Evolutionary conservation across 192 early-diverging fungal species (phyloP).

Genomic region (Diversispora eburnea): DNA sequence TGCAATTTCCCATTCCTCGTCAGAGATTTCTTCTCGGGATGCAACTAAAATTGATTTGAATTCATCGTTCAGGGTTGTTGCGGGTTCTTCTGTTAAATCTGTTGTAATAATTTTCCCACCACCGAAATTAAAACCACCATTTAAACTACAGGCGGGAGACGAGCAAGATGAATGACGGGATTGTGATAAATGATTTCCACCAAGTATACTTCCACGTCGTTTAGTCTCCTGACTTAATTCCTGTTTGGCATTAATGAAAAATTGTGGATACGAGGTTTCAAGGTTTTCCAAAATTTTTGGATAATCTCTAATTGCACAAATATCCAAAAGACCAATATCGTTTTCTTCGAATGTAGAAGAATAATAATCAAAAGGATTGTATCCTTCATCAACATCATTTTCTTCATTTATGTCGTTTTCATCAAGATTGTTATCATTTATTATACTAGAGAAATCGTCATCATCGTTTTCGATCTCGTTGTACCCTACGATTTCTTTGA

Average conservation of each 20-base stretch:
- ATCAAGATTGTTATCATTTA: conserved; percentile 26
- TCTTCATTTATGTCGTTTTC: conserved; percentile 1
- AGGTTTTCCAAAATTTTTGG: conserved; percentile 19
- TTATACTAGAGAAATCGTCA: background rate
- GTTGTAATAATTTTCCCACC: background rate
- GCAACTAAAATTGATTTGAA: conserved; percentile 28
- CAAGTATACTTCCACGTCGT: background rate
- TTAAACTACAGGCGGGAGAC: background rate
- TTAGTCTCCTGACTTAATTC: background rate
- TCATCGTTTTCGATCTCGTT: background rate
- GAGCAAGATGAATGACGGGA: background rate
- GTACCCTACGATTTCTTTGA: conserved; percentile 44
- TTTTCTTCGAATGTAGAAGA: background rate
- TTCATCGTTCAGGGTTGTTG: conserved; percentile 14
- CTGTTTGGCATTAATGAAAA: background rate
- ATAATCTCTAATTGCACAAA: conserved; percentile 31
- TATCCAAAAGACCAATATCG: conserved; percentile 26
- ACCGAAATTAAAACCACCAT: background rate
- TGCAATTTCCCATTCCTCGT: conserved; percentile 36
- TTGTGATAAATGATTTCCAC: background rate
- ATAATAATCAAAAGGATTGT: conserved; percentile 17
- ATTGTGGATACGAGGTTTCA: background rate
- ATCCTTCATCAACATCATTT: conserved; percentile 20
- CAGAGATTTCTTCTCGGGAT: conserved; percentile 21
- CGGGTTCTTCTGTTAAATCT: background rate